A percentile compares a stretch with the other conserved stretches of the same genome.
phyloP scores from a whole-genome alignment of 768 basidiomycete species.

The Mycena vulgaris region DNA sequence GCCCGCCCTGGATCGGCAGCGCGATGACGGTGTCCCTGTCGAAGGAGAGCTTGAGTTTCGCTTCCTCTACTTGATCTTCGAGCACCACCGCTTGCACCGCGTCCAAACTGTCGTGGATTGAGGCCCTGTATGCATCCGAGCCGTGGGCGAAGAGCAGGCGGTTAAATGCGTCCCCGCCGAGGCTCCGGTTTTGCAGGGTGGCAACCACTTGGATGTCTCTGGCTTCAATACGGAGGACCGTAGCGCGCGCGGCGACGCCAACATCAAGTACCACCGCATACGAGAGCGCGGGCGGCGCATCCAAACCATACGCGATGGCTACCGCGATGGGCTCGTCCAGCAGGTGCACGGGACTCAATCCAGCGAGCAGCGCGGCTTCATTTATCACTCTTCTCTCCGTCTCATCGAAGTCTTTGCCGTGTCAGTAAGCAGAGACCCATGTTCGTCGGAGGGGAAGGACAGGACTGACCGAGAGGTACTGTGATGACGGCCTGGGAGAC shows the following conservation, averaged over 20 bases:
- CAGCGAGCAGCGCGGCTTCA: neutral
- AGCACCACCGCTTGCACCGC: neutral
- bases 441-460: neutral
- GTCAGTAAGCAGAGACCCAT: neutral
- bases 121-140: neutral
- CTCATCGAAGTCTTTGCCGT: neutral
- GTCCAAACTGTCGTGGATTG: neutral
- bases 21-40: neutral
- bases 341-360: neutral
- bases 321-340: constrained; percentile 4
- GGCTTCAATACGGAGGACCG: neutral
- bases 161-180: neutral
- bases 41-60: neutral
- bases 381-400: neutral
- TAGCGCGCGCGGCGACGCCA: neutral
- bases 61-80: constrained; percentile 16
- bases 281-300: neutral
- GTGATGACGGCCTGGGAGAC: constrained; percentile 15
- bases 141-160: neutral
- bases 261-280: neutral
- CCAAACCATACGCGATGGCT: constrained; percentile 8
- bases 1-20: neutral
- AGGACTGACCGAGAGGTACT: neutral
- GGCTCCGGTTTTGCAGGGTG: neutral
- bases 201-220: neutral